A percentile compares a stretch with the other conserved stretches of the same genome.
phyloP scores from a whole-genome alignment of 169 alveolate genomes.

The Plasmodium coatneyi region DNA sequence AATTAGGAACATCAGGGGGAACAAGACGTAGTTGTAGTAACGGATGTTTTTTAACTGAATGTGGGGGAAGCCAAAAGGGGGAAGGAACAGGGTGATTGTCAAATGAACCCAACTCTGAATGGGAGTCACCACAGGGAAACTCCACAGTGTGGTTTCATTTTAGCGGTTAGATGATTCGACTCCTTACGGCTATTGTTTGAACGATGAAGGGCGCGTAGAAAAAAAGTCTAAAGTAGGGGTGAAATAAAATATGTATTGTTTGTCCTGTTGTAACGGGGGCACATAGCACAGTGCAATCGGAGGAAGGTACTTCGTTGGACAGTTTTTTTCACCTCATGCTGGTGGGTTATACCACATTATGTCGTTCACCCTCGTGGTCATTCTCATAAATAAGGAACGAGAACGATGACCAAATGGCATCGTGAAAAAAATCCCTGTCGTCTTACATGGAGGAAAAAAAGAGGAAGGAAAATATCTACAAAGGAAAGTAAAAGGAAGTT shows the following conservation, averaged over 20 bases:
- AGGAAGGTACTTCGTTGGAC: background rate
- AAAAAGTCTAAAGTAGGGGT: slow-evolving; percentile 34
- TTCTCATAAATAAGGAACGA: background rate
- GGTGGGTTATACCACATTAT: background rate
- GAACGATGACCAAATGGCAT: background rate
- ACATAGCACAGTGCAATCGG: background rate
- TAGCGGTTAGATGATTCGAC: background rate
- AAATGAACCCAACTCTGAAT: background rate
- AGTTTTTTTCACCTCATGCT: background rate
- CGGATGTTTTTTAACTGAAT: slow-evolving; percentile 54
- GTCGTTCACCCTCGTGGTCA: background rate
- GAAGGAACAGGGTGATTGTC: background rate
- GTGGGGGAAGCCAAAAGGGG: background rate
- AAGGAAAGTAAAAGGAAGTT: background rate
- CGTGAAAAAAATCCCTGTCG: background rate
- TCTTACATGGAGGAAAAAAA: slow-evolving; percentile 58
- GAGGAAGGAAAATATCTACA: slow-evolving; percentile 67
- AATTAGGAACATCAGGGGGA: slow-evolving; percentile 55
- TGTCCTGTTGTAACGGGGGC: background rate
- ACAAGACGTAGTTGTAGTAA: slow-evolving; percentile 58
- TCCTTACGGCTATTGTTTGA: slow-evolving; percentile 58
- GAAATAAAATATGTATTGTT: background rate
- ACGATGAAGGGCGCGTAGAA: slow-evolving; percentile 56
- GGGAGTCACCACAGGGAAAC: background rate
- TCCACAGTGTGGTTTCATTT: background rate